Evolutionary conservation across 2,329 filamentous ascomycete genomes (phyloP), one percentile per base, ranked within the genome.

Genomic region (Stemphylium lycopersici): DNA sequence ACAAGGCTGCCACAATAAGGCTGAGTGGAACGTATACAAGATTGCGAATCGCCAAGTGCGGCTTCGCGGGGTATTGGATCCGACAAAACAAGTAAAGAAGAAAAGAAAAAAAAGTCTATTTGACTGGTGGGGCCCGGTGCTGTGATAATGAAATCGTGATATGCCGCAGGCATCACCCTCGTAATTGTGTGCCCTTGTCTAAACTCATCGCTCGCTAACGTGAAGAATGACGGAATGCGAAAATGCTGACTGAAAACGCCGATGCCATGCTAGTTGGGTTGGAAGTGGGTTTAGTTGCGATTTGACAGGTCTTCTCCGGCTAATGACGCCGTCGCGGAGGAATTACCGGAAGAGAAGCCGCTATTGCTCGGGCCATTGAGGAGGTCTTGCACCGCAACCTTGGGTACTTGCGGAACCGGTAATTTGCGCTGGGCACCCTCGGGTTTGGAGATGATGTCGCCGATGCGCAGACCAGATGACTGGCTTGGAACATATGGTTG

Each of bases 351-450:
- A 43, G 84, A 82, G 70, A 87, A 87, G 58, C 86, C 90, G 43
- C 84, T 85, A 20, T 78, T 59, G 47, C 50, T 77, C 7, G 68
- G 60, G 43, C 79, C 83, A 58, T 88, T 88, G 55, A 96, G 80
- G 51, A 97, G 83, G 67, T 97, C 93, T 66, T 93, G 90, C 4
- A 96, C 88, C 2, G 90, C 90, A 38, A 96, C 89, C 75, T 95
- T 95, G 50, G 91, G 91, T n/a, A 93, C 85, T 77, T 93, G 90
- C 5, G 92, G 92, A 13, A 96, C 90, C 0, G 93, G 93, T 15
- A 98, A 81, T 77, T 98, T 98, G 66, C 93, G 83, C 78, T 95
- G 90, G 20, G 90, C 89, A 33, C 91, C 91, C 61, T 97, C 93
- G 1, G 91, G 85, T 64, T 89, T 88, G 70, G 89, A 91, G 80